Evolutionary conservation across 371 early-diverging fungal genomes (phyloP).

Genomic region (Apophysomyces ossiformis): DNA sequence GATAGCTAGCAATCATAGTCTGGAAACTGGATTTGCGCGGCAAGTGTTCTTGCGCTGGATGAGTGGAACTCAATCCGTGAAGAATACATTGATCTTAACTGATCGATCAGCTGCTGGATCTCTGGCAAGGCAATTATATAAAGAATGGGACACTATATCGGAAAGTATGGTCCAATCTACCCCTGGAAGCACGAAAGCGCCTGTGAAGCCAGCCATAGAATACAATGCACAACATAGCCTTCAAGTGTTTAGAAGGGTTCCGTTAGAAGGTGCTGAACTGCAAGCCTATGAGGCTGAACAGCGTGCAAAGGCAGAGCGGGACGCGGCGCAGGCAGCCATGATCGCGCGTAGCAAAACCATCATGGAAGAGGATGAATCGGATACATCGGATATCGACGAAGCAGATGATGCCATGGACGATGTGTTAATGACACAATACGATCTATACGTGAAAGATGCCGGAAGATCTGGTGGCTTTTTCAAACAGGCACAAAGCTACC

Average conservation of each 20-base stretch:
- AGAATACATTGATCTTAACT: slow-evolving; percentile 78
- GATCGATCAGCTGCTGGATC: slow-evolving; percentile 77
- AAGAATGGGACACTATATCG: slow-evolving; percentile 63
- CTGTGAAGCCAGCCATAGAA: slow-evolving; percentile 52
- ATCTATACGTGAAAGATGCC: slow-evolving; percentile 81
- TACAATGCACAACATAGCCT: slow-evolving; percentile 51
- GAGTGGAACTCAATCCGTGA: slow-evolving; percentile 16
- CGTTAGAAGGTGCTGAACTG: slow-evolving; percentile 90
- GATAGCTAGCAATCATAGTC: slow-evolving; percentile 75
- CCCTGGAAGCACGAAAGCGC: slow-evolving; percentile 21
- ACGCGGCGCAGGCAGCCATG: slow-evolving; percentile 76
- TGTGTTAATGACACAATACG: slow-evolving; percentile 65
- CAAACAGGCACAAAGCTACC: slow-evolving; percentile 79
- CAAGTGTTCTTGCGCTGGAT: slow-evolving; percentile 81
- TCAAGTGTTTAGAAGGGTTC: slow-evolving; percentile 61
- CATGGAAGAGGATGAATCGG: slow-evolving; percentile 78
- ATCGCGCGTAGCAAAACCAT: slow-evolving; percentile 68
- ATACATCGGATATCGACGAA: slow-evolving; percentile 68
- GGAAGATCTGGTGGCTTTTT: slow-evolving; percentile 75
- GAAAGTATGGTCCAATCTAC: slow-evolving; percentile 12
- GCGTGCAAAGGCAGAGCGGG: slow-evolving; percentile 68
- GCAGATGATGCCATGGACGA: slow-evolving; percentile 63
- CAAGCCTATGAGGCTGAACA: slow-evolving; percentile 66
- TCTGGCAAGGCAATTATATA: slow-evolving; percentile 71
- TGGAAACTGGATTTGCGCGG: slow-evolving; percentile 84